Percentiles rank a stretch among this genome's conserved stretches.
Conservation (phyloP, 768 basidiomycete genomes). For the Podaxis pistillaris region DNA sequence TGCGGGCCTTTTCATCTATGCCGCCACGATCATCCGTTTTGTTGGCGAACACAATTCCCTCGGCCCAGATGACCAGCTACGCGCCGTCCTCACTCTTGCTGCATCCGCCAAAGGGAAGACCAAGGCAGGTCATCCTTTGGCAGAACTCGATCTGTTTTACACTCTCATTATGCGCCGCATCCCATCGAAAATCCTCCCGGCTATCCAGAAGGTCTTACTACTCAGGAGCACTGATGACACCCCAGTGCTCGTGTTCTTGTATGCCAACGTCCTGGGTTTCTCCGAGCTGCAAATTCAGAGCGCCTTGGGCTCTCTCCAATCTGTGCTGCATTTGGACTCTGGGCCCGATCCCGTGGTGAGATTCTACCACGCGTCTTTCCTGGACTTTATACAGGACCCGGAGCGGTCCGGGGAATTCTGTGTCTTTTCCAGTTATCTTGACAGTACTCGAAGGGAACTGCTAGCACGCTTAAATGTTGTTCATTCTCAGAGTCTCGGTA, state of each 20-base stretch:
- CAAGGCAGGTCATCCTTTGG: not conserved
- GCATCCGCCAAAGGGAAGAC: not conserved
- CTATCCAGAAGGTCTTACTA: not conserved
- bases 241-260: not conserved
- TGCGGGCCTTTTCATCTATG: slow-evolving; percentile 7
- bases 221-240: not conserved
- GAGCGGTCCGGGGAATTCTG: not conserved
- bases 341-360: not conserved
- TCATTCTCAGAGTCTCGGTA: too few species aligned
- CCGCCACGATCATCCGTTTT: slow-evolving; percentile 9
- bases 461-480: not conserved
- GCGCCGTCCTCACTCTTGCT: not conserved
- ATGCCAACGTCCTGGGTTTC: not conserved
- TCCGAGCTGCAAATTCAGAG: not conserved
- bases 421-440: not conserved
- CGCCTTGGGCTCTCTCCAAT: not conserved
- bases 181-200: not conserved
- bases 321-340: not conserved
- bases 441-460: not conserved
- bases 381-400: not conserved
- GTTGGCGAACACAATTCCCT: slow-evolving; percentile 4
- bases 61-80: not conserved
- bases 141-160: not conserved
- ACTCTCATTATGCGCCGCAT: not conserved
- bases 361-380: not conserved